phyloP scores from a whole-genome alignment of 805 yeast species.

The Phaffomyces thermotolerans region DNA sequence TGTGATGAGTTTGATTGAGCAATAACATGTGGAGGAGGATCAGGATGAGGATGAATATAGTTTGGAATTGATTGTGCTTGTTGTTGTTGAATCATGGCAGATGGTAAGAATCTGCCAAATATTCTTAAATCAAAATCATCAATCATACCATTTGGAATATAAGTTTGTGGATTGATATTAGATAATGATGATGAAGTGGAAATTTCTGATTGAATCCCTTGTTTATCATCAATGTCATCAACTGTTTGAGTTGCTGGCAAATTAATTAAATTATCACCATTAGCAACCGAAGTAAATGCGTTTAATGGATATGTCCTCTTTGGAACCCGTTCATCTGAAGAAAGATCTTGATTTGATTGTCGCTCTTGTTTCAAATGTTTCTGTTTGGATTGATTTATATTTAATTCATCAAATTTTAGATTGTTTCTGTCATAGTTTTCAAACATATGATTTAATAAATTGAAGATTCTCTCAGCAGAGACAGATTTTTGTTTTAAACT shows the following conservation, averaged over 20 bases:
- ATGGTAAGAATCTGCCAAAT: constrained; percentile 76
- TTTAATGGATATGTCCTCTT: constrained; percentile 8
- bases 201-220: not conserved
- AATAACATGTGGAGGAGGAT: no score
- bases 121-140: constrained; percentile 77
- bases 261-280: constrained; percentile 11
- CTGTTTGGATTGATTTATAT: not conserved
- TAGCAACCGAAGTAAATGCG: constrained; percentile 8
- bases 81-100: constrained; percentile 50
- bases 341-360: no score
- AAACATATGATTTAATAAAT: constrained; percentile 67
- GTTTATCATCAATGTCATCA: constrained; percentile 8
- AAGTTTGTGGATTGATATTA: constrained; percentile 4
- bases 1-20: no score
- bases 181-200: not conserved
- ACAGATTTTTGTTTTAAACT: constrained; percentile 63
- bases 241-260: constrained; percentile 11
- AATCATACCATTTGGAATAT: constrained; percentile 45
- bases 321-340: not conserved
- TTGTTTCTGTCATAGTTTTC: constrained; percentile 72
- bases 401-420: constrained; percentile 33
- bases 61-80: not conserved
- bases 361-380: not conserved
- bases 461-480: constrained; percentile 76
- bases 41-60: not conserved